Conservation (phyloP, 2,329 filamentous ascomycete genomes). For the Neonectria neomacrospora region DNA sequence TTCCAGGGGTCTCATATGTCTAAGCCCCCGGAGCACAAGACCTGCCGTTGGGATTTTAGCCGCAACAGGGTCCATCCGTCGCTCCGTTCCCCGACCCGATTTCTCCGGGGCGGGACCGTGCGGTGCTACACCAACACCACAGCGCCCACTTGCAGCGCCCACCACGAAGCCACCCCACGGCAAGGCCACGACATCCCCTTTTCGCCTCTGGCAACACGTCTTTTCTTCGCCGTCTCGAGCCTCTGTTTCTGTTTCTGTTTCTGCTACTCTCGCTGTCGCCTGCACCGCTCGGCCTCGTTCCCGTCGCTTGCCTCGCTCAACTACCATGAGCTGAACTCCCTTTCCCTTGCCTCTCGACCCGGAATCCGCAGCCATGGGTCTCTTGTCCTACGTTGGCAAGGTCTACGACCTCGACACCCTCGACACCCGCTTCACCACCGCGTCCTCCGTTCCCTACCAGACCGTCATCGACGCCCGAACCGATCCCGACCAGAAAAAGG, state of each 20-base stretch:
- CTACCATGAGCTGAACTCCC: constrained; percentile 41
- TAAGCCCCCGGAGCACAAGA: constrained; percentile 14
- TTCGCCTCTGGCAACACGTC: constrained; percentile 11
- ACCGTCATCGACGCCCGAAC: constrained; percentile 63
- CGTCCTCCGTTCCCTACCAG: constrained; percentile 75
- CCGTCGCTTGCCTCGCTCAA: neutral
- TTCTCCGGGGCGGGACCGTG: constrained; percentile 17
- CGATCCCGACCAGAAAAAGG: constrained; percentile 52
- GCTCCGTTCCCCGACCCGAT: constrained; percentile 37
- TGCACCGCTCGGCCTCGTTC: constrained; percentile 4
- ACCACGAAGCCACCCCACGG: constrained; percentile 28
- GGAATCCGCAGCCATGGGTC: constrained; percentile 52
- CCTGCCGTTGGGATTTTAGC: constrained; percentile 5
- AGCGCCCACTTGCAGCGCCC: constrained; percentile 9
- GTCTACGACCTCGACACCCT: constrained; percentile 75
- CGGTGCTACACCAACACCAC: constrained; percentile 32
- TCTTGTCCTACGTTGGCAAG: constrained; percentile 56
- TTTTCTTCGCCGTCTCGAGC: constrained; percentile 4
- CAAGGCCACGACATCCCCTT: constrained; percentile 42
- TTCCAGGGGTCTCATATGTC: constrained; percentile 35
- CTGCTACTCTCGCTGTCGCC: neutral
- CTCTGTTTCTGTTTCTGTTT: neutral
- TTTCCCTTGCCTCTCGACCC: constrained; percentile 23
- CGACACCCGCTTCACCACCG: constrained; percentile 72
- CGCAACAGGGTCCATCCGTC: constrained; percentile 7